These are phyloP conservation scores for Naganishia antarctica DNA, from an alignment of 768 basidiomycete genomes.

Conservation along the genomic window DNA sequence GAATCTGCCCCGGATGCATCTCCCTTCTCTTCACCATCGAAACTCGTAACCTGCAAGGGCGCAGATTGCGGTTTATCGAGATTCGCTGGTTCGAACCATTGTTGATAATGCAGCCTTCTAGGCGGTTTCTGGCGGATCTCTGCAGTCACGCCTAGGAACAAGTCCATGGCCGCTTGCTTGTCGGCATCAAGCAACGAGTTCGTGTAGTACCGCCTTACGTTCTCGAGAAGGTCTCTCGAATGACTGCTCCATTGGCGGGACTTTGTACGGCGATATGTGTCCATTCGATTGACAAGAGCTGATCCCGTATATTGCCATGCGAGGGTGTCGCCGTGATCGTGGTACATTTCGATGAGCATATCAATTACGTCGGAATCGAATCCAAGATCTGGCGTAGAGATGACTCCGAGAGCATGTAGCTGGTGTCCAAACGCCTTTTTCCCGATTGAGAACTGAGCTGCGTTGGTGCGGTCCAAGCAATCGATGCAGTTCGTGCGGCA, in stretches of 20 bases:
- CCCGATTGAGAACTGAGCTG: constrained; percentile 93
- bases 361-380: constrained; percentile 94
- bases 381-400: constrained; percentile 73
- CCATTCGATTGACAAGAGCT: constrained; percentile 89
- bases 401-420: constrained; percentile 85
- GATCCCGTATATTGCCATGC: constrained; percentile 96
- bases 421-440: constrained; percentile 93
- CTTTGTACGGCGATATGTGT: constrained; percentile 72
- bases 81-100: constrained; percentile 71
- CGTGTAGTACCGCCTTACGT: constrained; percentile 87
- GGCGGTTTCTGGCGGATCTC: constrained; percentile 50
- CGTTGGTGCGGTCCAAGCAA: constrained; percentile 92
- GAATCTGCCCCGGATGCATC: background rate
- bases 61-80: constrained; percentile 48
- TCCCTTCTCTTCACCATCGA: background rate
- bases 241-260: constrained; percentile 98
- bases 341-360: constrained; percentile 97
- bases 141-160: constrained; percentile 59
- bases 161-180: constrained; percentile 93
- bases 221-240: constrained; percentile 84
- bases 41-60: background rate
- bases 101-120: constrained; percentile 67
- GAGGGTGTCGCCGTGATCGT: constrained; percentile 91
- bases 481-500: constrained; percentile 95
- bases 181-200: constrained; percentile 93